Evolutionary conservation across 116 monocot genomes (phyloP).

Genomic region (Trichopus zeylanicus): DNA sequence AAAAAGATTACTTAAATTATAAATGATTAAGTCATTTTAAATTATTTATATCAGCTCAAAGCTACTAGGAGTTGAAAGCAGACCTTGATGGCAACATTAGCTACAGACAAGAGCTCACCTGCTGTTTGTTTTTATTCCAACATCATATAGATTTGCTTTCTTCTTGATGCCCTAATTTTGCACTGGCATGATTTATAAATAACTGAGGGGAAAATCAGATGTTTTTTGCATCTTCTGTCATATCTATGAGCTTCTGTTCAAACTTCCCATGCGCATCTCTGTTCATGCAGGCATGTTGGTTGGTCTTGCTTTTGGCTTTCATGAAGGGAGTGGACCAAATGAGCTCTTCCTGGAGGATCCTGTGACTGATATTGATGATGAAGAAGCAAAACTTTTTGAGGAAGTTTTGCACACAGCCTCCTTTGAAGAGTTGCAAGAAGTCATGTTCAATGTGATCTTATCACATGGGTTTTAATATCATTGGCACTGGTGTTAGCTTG

Average conservation of each 20-base stretch:
- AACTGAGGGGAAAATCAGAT: too few relatives aligned
- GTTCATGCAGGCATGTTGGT: slow-evolving; percentile 26
- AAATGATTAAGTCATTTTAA: too few relatives aligned
- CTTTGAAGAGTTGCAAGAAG: slow-evolving; percentile 44
- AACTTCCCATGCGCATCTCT: not conserved
- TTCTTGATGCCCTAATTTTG: too few relatives aligned
- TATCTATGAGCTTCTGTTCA: not conserved
- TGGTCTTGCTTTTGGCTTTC: slow-evolving; percentile 31
- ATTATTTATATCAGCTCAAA: too few relatives aligned
- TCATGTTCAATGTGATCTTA: slow-evolving; percentile 54
- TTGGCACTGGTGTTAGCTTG: slow-evolving; percentile 9
- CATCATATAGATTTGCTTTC: too few relatives aligned
- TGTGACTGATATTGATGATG: slow-evolving; percentile 31
- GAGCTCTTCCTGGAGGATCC: slow-evolving; percentile 40
- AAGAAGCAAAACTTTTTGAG: slow-evolving; percentile 28
- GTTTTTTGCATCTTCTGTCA: not conserved
- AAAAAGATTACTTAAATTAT: too few relatives aligned
- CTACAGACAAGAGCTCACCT: too few relatives aligned
- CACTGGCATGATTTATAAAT: too few relatives aligned
- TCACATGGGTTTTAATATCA: slow-evolving; percentile 37
- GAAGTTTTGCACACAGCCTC: slow-evolving; percentile 46
- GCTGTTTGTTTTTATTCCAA: too few relatives aligned
- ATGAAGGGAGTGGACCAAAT: slow-evolving; percentile 24
- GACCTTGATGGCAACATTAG: too few relatives aligned
- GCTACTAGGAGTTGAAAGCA: too few relatives aligned